These are phyloP conservation scores for Elsinoe arachidis DNA, from an alignment of 2,329 filamentous ascomycete species.

Conservation along the genomic window DNA sequence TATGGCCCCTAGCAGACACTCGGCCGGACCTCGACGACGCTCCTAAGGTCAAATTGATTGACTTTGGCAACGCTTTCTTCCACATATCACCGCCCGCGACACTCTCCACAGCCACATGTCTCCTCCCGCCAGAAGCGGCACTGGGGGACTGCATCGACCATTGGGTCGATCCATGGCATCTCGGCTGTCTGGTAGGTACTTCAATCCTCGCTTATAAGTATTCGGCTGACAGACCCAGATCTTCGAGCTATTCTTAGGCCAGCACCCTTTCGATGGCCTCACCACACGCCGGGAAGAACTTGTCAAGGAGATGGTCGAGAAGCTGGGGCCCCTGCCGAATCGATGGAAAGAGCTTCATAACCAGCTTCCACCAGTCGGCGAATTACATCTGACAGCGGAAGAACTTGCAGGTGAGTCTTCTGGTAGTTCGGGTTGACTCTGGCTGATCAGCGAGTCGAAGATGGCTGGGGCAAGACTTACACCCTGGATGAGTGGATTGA, in stretches of 20 bases:
- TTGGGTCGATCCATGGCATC: constrained; percentile 24
- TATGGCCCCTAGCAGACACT: background rate
- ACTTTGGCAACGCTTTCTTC: constrained; percentile 18
- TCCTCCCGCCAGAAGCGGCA: constrained; percentile 25
- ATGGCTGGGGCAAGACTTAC: too few species aligned
- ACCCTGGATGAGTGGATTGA: background rate
- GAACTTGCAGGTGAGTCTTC: background rate
- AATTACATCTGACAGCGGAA: background rate
- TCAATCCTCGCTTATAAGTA: background rate
- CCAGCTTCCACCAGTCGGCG: background rate
- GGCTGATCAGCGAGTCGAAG: too few species aligned
- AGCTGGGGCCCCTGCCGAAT: background rate
- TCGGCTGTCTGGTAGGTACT: constrained; percentile 16
- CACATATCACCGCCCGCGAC: background rate
- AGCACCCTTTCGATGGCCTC: constrained; percentile 14
- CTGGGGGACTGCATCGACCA: constrained; percentile 21
- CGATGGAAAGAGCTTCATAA: background rate
- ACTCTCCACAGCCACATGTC: constrained; percentile 7
- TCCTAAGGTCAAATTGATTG: constrained; percentile 16
- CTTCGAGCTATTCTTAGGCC: constrained; percentile 19
- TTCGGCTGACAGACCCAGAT: background rate
- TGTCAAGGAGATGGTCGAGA: background rate
- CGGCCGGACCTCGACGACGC: background rate
- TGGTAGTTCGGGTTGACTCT: too few species aligned
- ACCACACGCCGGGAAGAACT: background rate